Evolutionary conservation across 2,329 filamentous ascomycete genomes (phyloP).

Genomic region (Nemania sp.): DNA sequence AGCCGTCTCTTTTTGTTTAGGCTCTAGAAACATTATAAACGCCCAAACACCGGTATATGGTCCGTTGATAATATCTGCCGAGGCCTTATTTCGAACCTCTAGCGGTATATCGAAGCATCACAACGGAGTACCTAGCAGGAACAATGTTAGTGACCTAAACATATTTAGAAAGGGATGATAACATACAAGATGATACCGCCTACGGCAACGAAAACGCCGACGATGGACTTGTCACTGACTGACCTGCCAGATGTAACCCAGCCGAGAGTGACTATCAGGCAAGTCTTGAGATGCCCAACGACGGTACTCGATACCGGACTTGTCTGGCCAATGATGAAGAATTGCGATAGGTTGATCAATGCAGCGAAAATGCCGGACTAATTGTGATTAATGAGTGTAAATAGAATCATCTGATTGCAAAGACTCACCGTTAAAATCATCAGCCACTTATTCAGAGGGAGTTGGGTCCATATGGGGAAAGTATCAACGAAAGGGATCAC

Average conservation of each 20-base stretch:
- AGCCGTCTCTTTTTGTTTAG: background rate
- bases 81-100: slow-evolving; percentile 25
- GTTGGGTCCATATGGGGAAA: slow-evolving; percentile 59
- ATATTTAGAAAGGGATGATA: background rate
- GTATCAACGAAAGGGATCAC: slow-evolving; percentile 67
- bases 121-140: slow-evolving; percentile 48
- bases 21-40: slow-evolving; percentile 3
- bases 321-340: slow-evolving; percentile 64
- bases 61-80: background rate
- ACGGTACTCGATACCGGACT: slow-evolving; percentile 68
- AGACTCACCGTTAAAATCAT: slow-evolving; percentile 60
- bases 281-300: slow-evolving; percentile 68
- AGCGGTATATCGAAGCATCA: slow-evolving; percentile 51
- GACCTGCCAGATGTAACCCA: slow-evolving; percentile 61
- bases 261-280: slow-evolving; percentile 65
- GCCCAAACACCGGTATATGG: slow-evolving; percentile 19
- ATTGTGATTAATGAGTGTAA: slow-evolving; percentile 28
- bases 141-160: background rate
- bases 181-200: slow-evolving; percentile 61
- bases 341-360: slow-evolving; percentile 67
- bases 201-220: slow-evolving; percentile 60
- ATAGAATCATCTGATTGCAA: background rate
- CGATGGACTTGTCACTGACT: slow-evolving; percentile 57
- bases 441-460: slow-evolving; percentile 56
- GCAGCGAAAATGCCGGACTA: slow-evolving; percentile 66